A percentile compares a stretch with the other conserved stretches of the same genome.
Conservation (phyloP, 2,329 filamentous ascomycete species). For the Colletotrichum plurivorum region DNA sequence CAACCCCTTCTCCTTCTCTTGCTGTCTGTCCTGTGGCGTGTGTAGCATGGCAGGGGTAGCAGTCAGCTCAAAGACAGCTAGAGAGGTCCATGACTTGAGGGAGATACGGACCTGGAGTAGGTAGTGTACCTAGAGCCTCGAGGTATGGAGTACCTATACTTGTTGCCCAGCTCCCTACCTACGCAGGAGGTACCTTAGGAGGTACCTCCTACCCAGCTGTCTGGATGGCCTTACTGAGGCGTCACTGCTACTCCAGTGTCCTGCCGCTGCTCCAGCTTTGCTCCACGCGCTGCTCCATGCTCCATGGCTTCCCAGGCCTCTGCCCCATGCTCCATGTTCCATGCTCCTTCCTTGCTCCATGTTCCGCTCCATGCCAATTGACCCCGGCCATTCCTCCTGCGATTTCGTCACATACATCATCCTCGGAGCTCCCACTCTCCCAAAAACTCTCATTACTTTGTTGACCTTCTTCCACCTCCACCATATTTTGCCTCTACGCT, state of each 20-base stretch:
- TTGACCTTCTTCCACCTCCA: slow-evolving; percentile 6
- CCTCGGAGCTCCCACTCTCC: slow-evolving; percentile 30
- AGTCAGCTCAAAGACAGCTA: too few species aligned
- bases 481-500: not conserved
- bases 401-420: slow-evolving; percentile 41
- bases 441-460: slow-evolving; percentile 11
- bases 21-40: too few species aligned
- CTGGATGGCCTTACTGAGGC: slow-evolving; percentile 11
- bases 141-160: too few species aligned
- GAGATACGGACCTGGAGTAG: too few species aligned
- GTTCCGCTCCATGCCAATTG: slow-evolving; percentile 38
- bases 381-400: slow-evolving; percentile 35
- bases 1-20: not conserved
- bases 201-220: too few species aligned
- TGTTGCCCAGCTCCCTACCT: too few species aligned
- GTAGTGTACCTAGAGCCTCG: not conserved
- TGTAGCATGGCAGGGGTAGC: too few species aligned
- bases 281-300: slow-evolving; percentile 21
- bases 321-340: slow-evolving; percentile 26
- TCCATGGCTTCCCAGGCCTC: not conserved
- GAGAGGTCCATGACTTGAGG: too few species aligned
- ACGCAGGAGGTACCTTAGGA: too few species aligned
- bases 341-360: slow-evolving; percentile 30
- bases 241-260: not conserved
- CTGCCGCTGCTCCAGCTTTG: slow-evolving; percentile 5